A percentile compares a stretch with the other conserved stretches of the same genome.
These are phyloP conservation scores for Pseudohalonectria lignicola DNA, from an alignment of 2,329 filamentous ascomycete species.

Conservation along the genomic window DNA sequence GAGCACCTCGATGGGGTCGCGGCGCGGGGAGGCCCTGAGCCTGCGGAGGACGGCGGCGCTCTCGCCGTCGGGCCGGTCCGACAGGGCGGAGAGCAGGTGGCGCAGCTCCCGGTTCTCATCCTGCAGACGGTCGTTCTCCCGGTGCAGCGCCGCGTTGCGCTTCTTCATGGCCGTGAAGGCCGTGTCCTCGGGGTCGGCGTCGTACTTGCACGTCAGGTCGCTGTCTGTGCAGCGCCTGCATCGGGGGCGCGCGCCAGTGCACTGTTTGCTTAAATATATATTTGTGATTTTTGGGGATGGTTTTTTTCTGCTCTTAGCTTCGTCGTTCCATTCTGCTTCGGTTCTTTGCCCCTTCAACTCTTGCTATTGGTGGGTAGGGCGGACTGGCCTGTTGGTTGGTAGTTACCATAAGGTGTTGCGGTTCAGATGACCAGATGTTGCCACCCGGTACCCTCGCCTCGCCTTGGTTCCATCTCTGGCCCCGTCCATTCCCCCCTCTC, in stretches of 20 bases:
- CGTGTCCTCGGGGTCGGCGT: slow-evolving; percentile 2
- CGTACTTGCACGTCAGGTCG: slow-evolving; percentile 1
- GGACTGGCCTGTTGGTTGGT: too few species aligned
- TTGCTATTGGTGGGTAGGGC: too few species aligned
- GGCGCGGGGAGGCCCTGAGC: not conserved
- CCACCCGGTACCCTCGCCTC: too few species aligned
- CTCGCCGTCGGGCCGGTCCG: not conserved
- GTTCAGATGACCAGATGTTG: slow-evolving; percentile 1
- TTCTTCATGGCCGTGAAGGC: not conserved
- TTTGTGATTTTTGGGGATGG: not conserved
- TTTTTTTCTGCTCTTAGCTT: not conserved
- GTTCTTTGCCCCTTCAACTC: not conserved
- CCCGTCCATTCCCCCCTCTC: too few species aligned
- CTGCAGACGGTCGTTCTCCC: too few species aligned
- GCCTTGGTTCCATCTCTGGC: too few species aligned
- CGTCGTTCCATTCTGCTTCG: not conserved
- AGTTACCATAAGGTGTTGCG: too few species aligned
- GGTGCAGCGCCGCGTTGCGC: not conserved
- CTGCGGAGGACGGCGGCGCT: not conserved
- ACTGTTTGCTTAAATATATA: not conserved
- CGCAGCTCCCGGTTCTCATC: slow-evolving; percentile 2
- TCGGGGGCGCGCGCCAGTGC: slow-evolving; percentile 1
- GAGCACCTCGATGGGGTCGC: not conserved
- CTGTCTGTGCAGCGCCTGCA: slow-evolving; percentile 1
- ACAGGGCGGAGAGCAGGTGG: not conserved